Evolutionary conservation across 2,329 filamentous ascomycete species (phyloP).

Genomic region (Clonostachys sp.): DNA sequence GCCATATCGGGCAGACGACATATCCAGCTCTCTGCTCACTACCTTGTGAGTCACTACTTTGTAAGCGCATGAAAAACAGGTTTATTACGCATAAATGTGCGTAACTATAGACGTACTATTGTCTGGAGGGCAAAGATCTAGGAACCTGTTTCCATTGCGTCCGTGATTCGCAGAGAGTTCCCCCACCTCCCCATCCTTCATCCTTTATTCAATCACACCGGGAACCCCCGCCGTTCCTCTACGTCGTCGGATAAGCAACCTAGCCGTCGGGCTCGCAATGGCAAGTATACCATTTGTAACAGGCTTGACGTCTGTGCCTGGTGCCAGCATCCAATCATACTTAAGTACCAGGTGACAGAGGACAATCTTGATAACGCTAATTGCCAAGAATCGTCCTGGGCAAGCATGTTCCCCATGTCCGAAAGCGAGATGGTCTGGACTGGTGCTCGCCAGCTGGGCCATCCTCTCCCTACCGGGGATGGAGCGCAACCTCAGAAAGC

Average conservation of each 20-base stretch:
- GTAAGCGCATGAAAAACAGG: no score
- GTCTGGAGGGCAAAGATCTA: no score
- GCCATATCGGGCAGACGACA: no score
- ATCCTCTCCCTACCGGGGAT: constrained; percentile 11
- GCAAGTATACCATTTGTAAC: neutral
- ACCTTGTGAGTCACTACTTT: no score
- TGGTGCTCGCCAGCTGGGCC: constrained; percentile 25
- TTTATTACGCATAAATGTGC: no score
- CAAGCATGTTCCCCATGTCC: constrained; percentile 34
- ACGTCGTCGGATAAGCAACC: neutral
- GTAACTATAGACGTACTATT: no score
- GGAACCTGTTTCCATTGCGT: no score
- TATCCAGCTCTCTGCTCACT: no score
- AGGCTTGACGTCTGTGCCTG: neutral
- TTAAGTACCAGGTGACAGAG: constrained; percentile 19
- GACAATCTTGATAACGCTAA: constrained; percentile 29
- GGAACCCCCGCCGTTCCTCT: neutral
- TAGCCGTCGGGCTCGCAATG: neutral
- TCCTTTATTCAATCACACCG: no score
- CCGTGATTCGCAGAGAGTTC: no score
- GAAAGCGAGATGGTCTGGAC: constrained; percentile 23
- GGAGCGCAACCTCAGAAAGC: constrained; percentile 18
- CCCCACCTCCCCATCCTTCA: no score
- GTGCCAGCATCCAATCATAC: constrained; percentile 15
- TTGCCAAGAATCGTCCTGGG: constrained; percentile 35